Base-by-base conservation (phyloP, 306 rosid species). In the Cercis canadensis region DNA sequence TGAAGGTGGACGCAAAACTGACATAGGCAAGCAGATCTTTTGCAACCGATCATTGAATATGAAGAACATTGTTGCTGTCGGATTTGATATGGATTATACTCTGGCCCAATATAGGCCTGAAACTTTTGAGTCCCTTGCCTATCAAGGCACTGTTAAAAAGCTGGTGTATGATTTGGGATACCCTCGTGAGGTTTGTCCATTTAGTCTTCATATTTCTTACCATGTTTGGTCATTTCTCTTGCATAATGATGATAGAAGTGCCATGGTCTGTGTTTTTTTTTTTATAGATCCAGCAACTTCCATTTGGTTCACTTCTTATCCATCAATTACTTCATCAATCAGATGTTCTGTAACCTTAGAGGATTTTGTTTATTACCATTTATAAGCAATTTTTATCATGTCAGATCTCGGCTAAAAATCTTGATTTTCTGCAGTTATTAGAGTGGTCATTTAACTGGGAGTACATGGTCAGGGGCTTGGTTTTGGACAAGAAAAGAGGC, bases 401-500 rank as follows among this genome's bases (percentile, higher is more conserved):
- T 53, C 29, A 58, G 75, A 47, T 49, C 47, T 73, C 84, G 57
- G 62, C 74, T 74, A 32, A 79, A 71, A 55, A 11, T 24, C 7
- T 70, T 66, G 45, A 46, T 66, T 61, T 77, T 73, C 15, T 83
- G 81, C 87, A 94, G 99, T 77, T 94, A 77, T 90, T 94, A 41
- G 73, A 52, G 67, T 94, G 97, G 99, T 73, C 89, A 41, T 94
- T 94, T 80, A 87, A 94, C 77, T 85, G 88, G 97, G 84, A 85
- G 75, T 91, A 94, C 89, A 94, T 94, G 99, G 99, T 94, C 80
- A 82, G 99, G 79, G 99, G 99, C 62, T 87, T 94, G 91, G 99
- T 94, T 58, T 95, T 94, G 6, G 99, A 94, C 84, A 94, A 94
- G 79, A 94, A 82, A 80, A 83, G 97, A 80, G 99, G 99, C 78